Base-by-base conservation (phyloP, 2,329 filamentous ascomycete genomes). In the Aspergillus novoparasiticus region DNA sequence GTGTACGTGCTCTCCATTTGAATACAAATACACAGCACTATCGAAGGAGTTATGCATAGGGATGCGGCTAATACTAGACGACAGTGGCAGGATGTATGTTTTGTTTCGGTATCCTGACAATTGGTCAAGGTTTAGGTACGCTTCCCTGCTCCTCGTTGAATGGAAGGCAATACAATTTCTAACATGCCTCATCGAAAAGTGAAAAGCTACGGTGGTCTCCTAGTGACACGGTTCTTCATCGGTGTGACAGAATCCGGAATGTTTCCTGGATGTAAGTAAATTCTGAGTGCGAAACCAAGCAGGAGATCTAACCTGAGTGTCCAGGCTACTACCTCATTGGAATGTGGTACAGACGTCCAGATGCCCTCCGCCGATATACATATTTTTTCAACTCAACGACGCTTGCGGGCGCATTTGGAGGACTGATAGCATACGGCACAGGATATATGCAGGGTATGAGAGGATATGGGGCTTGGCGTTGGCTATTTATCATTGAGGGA, bases 351-450 rank as follows among this genome's bases (percentile, higher is more conserved):
- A 88, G 89, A 61, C 87, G 94, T 63, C 82, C 83, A 53, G 94
- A 97, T 79, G 92, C 93, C 1, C 93, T 97, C 79, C 91, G 91
- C 71, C 88, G 94, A 28, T 97, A 92, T 78, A 90, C 88, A 4
- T 92, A 97, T 81, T 97, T 97, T 83, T 97, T 96, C 82, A 88
- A 85, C 71, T 91, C 82, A 4, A 84, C 86, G 0, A 85, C 83
- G 1, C 79, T 86, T 0, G 85, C 86, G 2, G 85, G 86, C 23
- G 85, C 86, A 1, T 87, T 88, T 64, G 85, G 86, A 21, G 86
- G 86, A 6, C 79, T 89, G 3, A 76, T 89, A 8, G 86, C 86
- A 1, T 82, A 81, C 21, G 85, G 80, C 2, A 84, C 88, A 58
- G 82, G 85, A 21, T 83, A 86, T 71, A 86, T 88, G 82, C 71